Evolutionary conservation across 805 yeast genomes (phyloP).

Genomic region (Wickerhamiella brachini): DNA sequence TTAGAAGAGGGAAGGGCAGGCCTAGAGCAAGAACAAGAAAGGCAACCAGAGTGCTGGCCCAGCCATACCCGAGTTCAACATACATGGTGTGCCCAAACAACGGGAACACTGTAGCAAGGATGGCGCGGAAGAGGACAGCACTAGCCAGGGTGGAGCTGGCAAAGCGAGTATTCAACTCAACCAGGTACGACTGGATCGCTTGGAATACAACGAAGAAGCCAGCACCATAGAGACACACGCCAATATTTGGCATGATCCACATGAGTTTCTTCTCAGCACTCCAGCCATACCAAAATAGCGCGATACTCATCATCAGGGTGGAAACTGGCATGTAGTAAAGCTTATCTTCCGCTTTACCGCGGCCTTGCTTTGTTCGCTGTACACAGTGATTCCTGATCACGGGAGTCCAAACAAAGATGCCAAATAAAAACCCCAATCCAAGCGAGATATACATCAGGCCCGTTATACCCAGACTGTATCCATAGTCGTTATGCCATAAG

Average conservation of each 20-base stretch:
- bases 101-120: slow-evolving; percentile 59
- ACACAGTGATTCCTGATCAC: slow-evolving; percentile 30
- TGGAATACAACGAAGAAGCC: slow-evolving; percentile 51
- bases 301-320: slow-evolving; percentile 42
- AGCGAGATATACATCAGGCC: slow-evolving; percentile 49
- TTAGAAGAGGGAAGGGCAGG: slow-evolving; percentile 49
- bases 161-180: slow-evolving; percentile 54
- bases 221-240: slow-evolving; percentile 45
- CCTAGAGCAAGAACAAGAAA: slow-evolving; percentile 44
- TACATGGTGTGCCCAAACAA: slow-evolving; percentile 50
- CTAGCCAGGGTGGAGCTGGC: slow-evolving; percentile 59
- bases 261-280: slow-evolving; percentile 40
- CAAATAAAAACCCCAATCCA: slow-evolving; percentile 40
- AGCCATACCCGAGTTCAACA: slow-evolving; percentile 43
- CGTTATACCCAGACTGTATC: slow-evolving; percentile 33
- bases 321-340: slow-evolving; percentile 37
- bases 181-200: slow-evolving; percentile 49
- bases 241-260: slow-evolving; percentile 54
- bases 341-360: slow-evolving; percentile 47
- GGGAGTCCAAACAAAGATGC: slow-evolving; percentile 37
- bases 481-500: slow-evolving; percentile 35
- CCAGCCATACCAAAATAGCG: slow-evolving; percentile 64
- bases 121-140: slow-evolving; percentile 51
- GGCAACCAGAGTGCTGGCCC: slow-evolving; percentile 57
- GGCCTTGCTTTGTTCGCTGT: slow-evolving; percentile 28